A percentile compares a stretch with the other conserved stretches of the same genome.
These are phyloP conservation scores for Trametes coccinea DNA, from an alignment of 768 basidiomycete species.

Conservation along the genomic window DNA sequence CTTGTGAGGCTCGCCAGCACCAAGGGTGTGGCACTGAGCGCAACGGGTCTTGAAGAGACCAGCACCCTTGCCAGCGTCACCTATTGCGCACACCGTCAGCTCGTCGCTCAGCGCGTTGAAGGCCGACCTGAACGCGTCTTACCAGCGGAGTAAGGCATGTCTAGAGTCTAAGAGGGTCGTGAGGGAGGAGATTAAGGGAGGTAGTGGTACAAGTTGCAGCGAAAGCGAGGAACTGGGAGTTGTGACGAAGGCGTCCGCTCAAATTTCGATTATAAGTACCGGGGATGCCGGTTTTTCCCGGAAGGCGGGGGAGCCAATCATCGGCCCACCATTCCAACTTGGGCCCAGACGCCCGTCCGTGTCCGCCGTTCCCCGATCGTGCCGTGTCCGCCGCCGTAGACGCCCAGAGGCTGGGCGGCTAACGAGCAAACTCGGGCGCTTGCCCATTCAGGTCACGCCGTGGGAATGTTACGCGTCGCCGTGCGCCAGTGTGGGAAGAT, in stretches of 20 bases:
- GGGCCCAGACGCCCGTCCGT: conserved; percentile 3
- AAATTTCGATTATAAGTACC: conserved; percentile 29
- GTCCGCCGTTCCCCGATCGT: conserved; percentile 8
- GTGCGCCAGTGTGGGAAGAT: conserved; percentile 25
- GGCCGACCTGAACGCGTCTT: conserved; percentile 18
- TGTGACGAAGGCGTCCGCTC: conserved; percentile 21
- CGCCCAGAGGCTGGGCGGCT: neutral
- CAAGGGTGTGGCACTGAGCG: conserved; percentile 91
- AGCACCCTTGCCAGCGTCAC: conserved; percentile 90
- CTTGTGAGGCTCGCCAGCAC: conserved; percentile 74
- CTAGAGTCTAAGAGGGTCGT: conserved; percentile 30
- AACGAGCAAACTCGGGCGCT: neutral
- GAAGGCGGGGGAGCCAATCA: conserved; percentile 26
- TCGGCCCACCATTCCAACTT: conserved; percentile 20
- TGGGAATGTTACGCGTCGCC: conserved; percentile 26
- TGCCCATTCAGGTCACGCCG: conserved; percentile 8
- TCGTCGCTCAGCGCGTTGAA: neutral
- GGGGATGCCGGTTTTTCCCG: conserved; percentile 30
- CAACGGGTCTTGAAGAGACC: conserved; percentile 95
- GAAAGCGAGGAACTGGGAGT: conserved; percentile 13
- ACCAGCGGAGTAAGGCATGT: conserved; percentile 50
- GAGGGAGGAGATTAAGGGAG: conserved; percentile 22
- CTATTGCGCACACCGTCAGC: conserved; percentile 36
- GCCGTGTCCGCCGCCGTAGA: conserved; percentile 1
- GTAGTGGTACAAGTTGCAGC: conserved; percentile 22